phyloP scores from a whole-genome alignment of 169 alveolate species.

The Plasmodium falciparum region DNA sequence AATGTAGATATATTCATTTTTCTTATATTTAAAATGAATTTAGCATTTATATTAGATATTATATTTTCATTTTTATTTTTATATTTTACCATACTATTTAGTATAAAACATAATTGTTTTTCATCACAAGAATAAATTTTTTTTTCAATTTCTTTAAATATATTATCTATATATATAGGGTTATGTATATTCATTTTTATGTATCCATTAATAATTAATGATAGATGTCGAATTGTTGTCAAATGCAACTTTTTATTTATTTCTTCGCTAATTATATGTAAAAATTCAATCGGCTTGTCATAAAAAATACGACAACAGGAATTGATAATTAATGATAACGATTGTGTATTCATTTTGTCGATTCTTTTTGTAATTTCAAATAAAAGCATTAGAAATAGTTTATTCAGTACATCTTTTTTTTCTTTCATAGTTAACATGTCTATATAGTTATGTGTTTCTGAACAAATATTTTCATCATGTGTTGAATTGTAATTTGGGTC shows the following conservation, averaged over 20 bases:
- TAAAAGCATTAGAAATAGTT: constrained; percentile 13
- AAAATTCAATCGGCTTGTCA: constrained; percentile 42
- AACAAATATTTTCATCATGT: too few relatives aligned
- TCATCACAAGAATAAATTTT: constrained; percentile 69
- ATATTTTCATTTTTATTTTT: constrained; percentile 11
- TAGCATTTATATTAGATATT: constrained; percentile 19
- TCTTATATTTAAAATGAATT: constrained; percentile 42
- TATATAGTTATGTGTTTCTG: too few relatives aligned
- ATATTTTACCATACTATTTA: constrained; percentile 42
- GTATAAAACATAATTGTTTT: constrained; percentile 50
- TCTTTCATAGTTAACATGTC: neutral
- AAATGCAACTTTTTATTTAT: constrained; percentile 21
- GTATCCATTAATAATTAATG: constrained; percentile 54
- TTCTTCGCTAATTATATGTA: constrained; percentile 62
- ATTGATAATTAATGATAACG: constrained; percentile 51
- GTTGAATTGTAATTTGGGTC: too few relatives aligned
- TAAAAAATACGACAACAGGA: constrained; percentile 61
- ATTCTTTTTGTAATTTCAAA: constrained; percentile 27
- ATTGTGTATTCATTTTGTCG: constrained; percentile 61
- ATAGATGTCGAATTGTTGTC: constrained; percentile 61
- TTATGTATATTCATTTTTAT: constrained; percentile 42
- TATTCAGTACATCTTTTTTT: constrained; percentile 16
- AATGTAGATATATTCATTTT: constrained; percentile 65
- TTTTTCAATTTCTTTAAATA: constrained; percentile 48
- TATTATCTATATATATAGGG: constrained; percentile 14